These are phyloP conservation scores for Naganishia vaughanmartiniae DNA, from an alignment of 768 basidiomycete genomes.

Conservation along the genomic window DNA sequence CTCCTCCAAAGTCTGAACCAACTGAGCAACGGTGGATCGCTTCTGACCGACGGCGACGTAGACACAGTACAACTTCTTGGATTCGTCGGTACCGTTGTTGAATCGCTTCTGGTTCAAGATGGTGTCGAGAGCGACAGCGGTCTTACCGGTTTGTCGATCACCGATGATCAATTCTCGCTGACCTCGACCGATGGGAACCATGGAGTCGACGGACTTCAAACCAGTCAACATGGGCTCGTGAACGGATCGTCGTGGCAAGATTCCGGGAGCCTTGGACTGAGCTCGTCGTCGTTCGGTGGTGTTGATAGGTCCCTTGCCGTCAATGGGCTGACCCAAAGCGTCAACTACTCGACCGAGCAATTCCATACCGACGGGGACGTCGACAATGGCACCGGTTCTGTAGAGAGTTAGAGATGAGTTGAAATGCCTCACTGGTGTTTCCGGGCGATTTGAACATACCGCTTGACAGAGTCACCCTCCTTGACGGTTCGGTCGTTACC, in stretches of 20 bases:
- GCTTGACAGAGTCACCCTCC: conserved; percentile 99
- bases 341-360: conserved; percentile 99
- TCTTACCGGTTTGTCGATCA: conserved; percentile 99
- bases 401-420: background rate
- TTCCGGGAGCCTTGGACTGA: conserved; percentile 97
- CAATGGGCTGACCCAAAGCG: conserved; percentile 99
- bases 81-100: conserved; percentile 97
- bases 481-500: conserved; percentile 81
- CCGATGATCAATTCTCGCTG: conserved; percentile 99
- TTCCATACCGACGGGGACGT: conserved; percentile 95
- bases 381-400: conserved; percentile 94
- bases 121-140: conserved; percentile 98
- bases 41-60: conserved; percentile 99
- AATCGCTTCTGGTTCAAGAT: conserved; percentile 99
- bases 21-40: conserved; percentile 98
- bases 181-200: conserved; percentile 99
- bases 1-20: conserved; percentile 99
- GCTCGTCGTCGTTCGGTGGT: conserved; percentile 92
- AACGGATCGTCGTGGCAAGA: conserved; percentile 97
- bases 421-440: background rate
- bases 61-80: conserved; percentile 99
- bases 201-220: conserved; percentile 99
- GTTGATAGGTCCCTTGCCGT: conserved; percentile 96
- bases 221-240: conserved; percentile 99
- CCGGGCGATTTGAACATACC: conserved; percentile 45